Percentiles rank a stretch among this genome's conserved stretches.
Conservation (phyloP, 257 asterid species). For the Solanum dulcamara region DNA sequence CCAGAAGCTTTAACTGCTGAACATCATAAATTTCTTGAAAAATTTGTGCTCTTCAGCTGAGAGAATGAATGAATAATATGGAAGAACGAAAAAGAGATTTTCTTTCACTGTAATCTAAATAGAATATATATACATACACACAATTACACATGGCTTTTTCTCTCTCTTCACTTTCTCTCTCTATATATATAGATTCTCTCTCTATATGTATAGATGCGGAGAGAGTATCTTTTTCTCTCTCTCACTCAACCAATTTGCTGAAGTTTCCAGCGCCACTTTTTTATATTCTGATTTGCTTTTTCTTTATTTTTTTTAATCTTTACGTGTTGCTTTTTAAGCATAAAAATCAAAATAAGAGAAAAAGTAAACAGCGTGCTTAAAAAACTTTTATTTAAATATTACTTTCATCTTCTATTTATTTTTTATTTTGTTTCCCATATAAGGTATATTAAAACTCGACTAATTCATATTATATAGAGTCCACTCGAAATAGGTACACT, state of each 20-base stretch:
- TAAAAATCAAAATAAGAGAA: not conserved
- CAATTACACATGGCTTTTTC: not conserved
- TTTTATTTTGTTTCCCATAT: not conserved
- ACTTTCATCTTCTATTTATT: not conserved
- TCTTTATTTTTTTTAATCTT: not conserved
- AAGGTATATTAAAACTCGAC: no score
- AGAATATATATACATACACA: not conserved
- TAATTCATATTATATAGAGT: not conserved
- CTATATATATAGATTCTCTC: not conserved
- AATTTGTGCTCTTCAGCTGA: not conserved
- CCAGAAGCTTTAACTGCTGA: not conserved
- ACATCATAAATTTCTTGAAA: not conserved
- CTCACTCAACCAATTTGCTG: slow-evolving; percentile 34
- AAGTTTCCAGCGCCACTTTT: slow-evolving; percentile 30
- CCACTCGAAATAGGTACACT: not conserved
- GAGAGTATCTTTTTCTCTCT: slow-evolving; percentile 4
- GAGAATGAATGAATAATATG: not conserved
- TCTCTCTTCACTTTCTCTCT: not conserved
- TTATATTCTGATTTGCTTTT: slow-evolving; percentile 9
- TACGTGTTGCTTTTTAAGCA: not conserved
- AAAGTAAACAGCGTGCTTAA: not conserved
- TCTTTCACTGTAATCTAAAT: not conserved
- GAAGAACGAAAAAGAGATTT: not conserved
- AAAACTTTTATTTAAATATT: not conserved
- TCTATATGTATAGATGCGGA: not conserved